phyloP scores from a whole-genome alignment of 805 yeast genomes.

The Ogataea pini region DNA sequence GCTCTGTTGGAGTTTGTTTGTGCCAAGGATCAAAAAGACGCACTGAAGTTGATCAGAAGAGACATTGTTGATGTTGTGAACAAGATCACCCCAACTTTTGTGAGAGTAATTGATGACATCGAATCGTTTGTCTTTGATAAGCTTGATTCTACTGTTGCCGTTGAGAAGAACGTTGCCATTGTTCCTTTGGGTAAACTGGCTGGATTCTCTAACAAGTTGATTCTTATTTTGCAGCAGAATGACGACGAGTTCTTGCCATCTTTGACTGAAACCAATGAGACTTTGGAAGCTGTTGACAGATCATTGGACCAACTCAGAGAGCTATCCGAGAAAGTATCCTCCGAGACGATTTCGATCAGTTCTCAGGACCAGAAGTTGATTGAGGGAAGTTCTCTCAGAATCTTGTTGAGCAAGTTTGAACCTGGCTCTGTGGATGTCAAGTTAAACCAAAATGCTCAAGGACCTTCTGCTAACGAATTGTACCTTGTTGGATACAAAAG shows the following conservation, averaged over 20 bases:
- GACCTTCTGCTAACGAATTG: slow-evolving; percentile 50
- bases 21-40: slow-evolving; percentile 43
- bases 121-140: slow-evolving; percentile 57
- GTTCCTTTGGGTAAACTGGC: slow-evolving; percentile 58
- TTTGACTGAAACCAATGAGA: slow-evolving; percentile 54
- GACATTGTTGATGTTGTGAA: slow-evolving; percentile 74
- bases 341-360: slow-evolving; percentile 53
- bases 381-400: slow-evolving; percentile 57
- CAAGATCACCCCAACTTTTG: slow-evolving; percentile 64
- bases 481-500: slow-evolving; percentile 67
- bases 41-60: slow-evolving; percentile 64
- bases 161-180: slow-evolving; percentile 50
- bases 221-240: slow-evolving; percentile 54
- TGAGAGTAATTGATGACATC: slow-evolving; percentile 60
- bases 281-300: slow-evolving; percentile 53
- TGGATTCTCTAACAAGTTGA: slow-evolving; percentile 45
- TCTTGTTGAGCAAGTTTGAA: slow-evolving; percentile 35
- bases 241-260: slow-evolving; percentile 76
- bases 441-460: slow-evolving; percentile 46
- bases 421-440: slow-evolving; percentile 43
- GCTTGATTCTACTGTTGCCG: slow-evolving; percentile 46
- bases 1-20: slow-evolving; percentile 68
- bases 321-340: slow-evolving; percentile 52
- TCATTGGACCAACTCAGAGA: slow-evolving; percentile 60
- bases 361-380: slow-evolving; percentile 58